phyloP scores from a whole-genome alignment of 1,139 yeast genomes.

The Geotrichum klebahnii region DNA sequence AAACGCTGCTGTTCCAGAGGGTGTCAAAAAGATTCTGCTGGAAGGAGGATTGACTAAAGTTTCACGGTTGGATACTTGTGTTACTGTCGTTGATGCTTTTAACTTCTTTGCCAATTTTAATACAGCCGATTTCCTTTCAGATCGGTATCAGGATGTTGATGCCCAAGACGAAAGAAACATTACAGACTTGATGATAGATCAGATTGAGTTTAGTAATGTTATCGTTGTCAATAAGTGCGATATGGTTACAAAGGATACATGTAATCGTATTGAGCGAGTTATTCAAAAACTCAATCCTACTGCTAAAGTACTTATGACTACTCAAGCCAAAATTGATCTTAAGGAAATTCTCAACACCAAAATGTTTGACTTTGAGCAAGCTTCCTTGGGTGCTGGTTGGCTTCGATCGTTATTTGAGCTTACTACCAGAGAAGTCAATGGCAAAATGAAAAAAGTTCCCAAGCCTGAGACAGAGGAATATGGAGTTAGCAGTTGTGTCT shows the following conservation, averaged over 20 bases:
- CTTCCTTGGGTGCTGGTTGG: conserved; percentile 48
- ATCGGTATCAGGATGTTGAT: conserved; percentile 42
- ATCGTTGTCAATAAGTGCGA: conserved; percentile 43
- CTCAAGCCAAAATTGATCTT: conserved; percentile 42
- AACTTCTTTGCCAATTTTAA: conserved; percentile 44
- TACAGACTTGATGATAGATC: conserved; percentile 47
- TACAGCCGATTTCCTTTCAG: conserved; percentile 44
- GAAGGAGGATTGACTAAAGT: conserved; percentile 44
- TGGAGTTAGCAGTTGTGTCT: conserved; percentile 46
- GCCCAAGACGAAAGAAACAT: conserved; percentile 45
- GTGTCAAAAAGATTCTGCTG: conserved; percentile 38
- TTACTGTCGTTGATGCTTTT: conserved; percentile 47
- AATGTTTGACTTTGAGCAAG: conserved; percentile 43
- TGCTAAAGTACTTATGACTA: conserved; percentile 41
- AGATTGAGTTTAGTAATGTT: conserved; percentile 47
- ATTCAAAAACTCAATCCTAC: conserved; percentile 43
- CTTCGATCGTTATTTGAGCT: conserved; percentile 45
- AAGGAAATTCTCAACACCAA: conserved; percentile 40
- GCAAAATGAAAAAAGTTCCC: conserved; percentile 33
- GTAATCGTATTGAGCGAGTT: conserved; percentile 36
- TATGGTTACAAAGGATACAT: conserved; percentile 33
- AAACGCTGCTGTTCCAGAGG: conserved; percentile 15
- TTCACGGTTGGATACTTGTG: conserved; percentile 46
- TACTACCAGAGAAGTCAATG: conserved; percentile 40
- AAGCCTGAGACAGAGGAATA: conserved; percentile 43